A percentile compares a stretch with the other conserved stretches of the same genome.
These are phyloP conservation scores for Imleria badia DNA, from an alignment of 768 basidiomycete species.

Conservation along the genomic window DNA sequence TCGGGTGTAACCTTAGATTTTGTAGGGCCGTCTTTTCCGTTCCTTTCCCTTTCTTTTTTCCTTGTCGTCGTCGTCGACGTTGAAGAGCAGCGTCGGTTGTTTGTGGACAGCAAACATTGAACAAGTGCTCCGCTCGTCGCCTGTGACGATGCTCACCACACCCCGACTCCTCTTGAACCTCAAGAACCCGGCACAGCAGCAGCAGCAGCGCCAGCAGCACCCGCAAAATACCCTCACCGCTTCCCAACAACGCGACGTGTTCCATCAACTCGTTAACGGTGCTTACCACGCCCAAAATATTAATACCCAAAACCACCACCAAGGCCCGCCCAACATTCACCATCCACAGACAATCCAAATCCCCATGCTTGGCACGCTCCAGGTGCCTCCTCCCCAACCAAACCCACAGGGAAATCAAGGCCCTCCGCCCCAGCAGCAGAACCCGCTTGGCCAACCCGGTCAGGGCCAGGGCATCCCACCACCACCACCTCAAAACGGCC, in stretches of 20 bases:
- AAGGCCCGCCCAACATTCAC: constrained; percentile 34
- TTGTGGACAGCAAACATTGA: constrained; percentile 31
- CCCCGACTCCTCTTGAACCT: constrained; percentile 35
- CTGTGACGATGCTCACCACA: constrained; percentile 33
- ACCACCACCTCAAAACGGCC: constrained; percentile 81
- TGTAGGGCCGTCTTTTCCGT: constrained; percentile 12
- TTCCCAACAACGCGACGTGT: constrained; percentile 30
- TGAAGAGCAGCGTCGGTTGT: constrained; percentile 29
- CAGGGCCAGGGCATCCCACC: constrained; percentile 62
- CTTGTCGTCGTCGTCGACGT: constrained; percentile 11
- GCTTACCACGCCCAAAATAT: constrained; percentile 29
- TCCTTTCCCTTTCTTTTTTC: constrained; percentile 3
- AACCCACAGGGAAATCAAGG: constrained; percentile 37
- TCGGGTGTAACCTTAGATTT: constrained; percentile 3
- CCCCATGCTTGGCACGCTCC: constrained; percentile 73
- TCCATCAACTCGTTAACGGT: constrained; percentile 30
- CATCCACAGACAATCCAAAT: constrained; percentile 47
- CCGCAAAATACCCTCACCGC: constrained; percentile 27
- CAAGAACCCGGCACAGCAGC: constrained; percentile 29
- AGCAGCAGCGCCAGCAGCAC: constrained; percentile 27
- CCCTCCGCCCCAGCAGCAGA: constrained; percentile 55
- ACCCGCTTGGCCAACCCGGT: constrained; percentile 52
- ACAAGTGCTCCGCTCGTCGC: constrained; percentile 20
- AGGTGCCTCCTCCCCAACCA: constrained; percentile 56
- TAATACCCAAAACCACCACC: constrained; percentile 19